phyloP scores from a whole-genome alignment of 2,329 filamentous ascomycete genomes.

The Phialocephala sp. region DNA sequence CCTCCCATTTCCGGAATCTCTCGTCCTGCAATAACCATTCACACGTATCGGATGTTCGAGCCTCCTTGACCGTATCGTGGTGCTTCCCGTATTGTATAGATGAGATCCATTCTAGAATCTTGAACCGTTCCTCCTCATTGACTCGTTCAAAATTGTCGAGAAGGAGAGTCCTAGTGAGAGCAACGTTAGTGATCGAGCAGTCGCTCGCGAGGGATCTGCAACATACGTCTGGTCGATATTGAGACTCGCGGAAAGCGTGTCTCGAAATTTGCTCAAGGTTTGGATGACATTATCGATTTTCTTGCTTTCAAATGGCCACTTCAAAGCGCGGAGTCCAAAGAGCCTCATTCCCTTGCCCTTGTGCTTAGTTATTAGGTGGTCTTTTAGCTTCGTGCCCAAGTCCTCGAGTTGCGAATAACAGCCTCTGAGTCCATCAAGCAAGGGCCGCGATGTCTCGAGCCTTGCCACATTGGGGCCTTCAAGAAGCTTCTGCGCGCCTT shows the following conservation, averaged over 20 bases:
- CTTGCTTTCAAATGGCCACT: neutral
- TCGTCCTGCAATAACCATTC: slow-evolving; percentile 27
- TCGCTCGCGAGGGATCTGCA: neutral
- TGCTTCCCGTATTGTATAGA: slow-evolving; percentile 27
- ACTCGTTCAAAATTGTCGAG: neutral
- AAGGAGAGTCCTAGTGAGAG: neutral
- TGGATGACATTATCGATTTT: neutral
- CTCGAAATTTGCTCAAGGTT: neutral
- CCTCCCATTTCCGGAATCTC: slow-evolving; percentile 23
- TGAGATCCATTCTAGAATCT: slow-evolving; percentile 40
- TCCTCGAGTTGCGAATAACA: neutral
- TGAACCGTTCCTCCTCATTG: slow-evolving; percentile 12
- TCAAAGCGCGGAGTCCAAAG: neutral
- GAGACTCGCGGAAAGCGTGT: neutral
- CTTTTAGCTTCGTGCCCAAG: neutral
- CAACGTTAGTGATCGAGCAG: neutral
- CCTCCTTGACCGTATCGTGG: slow-evolving; percentile 21
- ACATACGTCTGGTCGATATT: neutral
- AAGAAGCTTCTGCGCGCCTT: neutral
- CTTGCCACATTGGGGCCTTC: neutral
- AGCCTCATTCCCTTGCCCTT: neutral
- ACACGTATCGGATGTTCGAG: slow-evolving; percentile 24
- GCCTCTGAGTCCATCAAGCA: neutral
- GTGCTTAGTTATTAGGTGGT: too few species aligned
- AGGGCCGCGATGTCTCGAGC: neutral